Conservation (phyloP, 78 protist species). For the Dictyostelium purpureum region DNA sequence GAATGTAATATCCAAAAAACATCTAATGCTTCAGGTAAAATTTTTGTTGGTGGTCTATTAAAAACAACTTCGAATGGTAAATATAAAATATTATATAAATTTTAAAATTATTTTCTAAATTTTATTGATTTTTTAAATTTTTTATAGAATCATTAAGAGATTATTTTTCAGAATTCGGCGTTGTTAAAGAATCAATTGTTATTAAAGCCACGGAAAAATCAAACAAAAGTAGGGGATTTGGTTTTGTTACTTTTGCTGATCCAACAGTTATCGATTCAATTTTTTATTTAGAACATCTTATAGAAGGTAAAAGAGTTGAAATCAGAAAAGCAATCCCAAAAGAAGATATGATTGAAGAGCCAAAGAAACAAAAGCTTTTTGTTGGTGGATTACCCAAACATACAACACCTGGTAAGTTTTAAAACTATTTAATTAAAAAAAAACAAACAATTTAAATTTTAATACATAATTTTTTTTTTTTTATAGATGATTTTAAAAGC, state of each 20-base stretch:
- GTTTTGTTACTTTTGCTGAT: conserved; percentile 56
- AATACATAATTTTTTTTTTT: no score
- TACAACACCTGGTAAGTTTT: background rate
- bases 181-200: conserved; percentile 35
- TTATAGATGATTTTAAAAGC: conserved; percentile 7
- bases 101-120: background rate
- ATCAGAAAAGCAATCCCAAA: conserved; percentile 72
- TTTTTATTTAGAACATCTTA: background rate
- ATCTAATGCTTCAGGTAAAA: conserved; percentile 36
- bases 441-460: no score
- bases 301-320: conserved; percentile 56
- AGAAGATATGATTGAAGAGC: conserved; percentile 57
- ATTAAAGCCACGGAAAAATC: conserved; percentile 55
- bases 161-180: conserved; percentile 46
- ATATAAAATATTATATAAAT: background rate
- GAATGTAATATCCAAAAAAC: background rate
- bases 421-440: background rate
- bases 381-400: conserved; percentile 69
- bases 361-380: conserved; percentile 49
- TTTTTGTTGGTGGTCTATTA: conserved; percentile 61
- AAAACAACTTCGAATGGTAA: conserved; percentile 72
- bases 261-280: conserved; percentile 27
- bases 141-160: conserved; percentile 46
- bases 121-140: background rate
- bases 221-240: conserved; percentile 68